These are phyloP conservation scores for Murraya paniculata DNA, from an alignment of 345 rosid genomes.

Conservation along the genomic window DNA sequence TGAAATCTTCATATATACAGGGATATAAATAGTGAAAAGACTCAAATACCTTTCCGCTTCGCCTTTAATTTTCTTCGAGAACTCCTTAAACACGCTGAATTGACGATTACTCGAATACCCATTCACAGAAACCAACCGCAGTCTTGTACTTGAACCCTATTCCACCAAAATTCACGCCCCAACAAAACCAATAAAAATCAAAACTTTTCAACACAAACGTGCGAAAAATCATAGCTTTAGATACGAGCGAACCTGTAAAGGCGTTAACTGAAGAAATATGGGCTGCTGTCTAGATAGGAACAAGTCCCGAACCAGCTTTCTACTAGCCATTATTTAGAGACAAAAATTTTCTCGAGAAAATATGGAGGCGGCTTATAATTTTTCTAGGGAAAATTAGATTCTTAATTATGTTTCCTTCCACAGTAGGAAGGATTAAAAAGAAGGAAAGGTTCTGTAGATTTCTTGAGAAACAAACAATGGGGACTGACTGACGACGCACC, in stretches of 20 bases:
- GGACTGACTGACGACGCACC: background rate
- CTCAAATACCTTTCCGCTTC: slow-evolving; percentile 55
- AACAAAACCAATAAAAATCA: slow-evolving; percentile 11
- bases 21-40: background rate
- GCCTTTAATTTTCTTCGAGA: slow-evolving; percentile 72
- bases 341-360: background rate
- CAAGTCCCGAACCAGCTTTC: slow-evolving; percentile 73
- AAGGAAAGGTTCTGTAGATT: background rate
- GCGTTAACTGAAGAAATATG: slow-evolving; percentile 31
- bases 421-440: background rate
- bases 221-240: background rate
- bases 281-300: slow-evolving; percentile 50
- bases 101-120: slow-evolving; percentile 42
- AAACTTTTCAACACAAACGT: background rate
- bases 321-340: slow-evolving; percentile 55
- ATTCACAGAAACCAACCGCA: slow-evolving; percentile 33
- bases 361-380: background rate
- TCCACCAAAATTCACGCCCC: slow-evolving; percentile 15
- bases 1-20: background rate
- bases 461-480: slow-evolving; percentile 18
- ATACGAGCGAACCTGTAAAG: slow-evolving; percentile 43
- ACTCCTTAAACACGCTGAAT: slow-evolving; percentile 77
- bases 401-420: background rate
- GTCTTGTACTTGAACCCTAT: slow-evolving; percentile 43
- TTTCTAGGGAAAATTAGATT: background rate